Evolutionary conservation across 164 flowering plant genomes (phyloP).

Genomic region (Aristolochia contorta): DNA sequence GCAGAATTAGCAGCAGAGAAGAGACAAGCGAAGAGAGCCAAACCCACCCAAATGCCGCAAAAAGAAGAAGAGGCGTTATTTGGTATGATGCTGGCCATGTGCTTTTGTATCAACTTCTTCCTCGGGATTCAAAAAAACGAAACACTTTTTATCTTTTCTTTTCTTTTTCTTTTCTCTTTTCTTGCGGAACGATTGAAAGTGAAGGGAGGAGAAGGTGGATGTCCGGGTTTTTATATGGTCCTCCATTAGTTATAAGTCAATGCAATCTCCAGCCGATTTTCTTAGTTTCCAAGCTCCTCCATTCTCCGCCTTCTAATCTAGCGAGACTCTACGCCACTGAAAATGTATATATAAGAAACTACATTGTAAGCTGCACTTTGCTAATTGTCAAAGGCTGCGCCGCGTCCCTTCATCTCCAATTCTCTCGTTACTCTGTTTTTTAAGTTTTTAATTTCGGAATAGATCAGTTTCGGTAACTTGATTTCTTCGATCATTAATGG

Average conservation of each 20-base stretch:
- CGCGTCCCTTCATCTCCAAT: no score
- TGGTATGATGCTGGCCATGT: background rate
- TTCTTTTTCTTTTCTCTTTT: background rate
- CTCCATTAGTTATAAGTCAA: no score
- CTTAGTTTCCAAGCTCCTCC: background rate
- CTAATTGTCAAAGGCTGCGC: no score
- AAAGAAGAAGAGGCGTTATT: background rate
- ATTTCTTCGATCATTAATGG: no score
- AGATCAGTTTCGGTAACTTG: no score
- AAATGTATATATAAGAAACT: no score
- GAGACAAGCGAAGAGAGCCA: constrained; percentile 1
- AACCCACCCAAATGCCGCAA: background rate
- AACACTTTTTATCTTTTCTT: background rate
- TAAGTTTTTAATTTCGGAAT: no score
- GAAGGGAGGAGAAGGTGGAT: background rate
- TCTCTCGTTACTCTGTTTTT: no score
- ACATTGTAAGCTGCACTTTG: no score
- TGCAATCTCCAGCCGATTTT: background rate
- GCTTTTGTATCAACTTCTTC: constrained; percentile 1
- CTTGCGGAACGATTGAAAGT: background rate
- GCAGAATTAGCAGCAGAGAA: constrained; percentile 9
- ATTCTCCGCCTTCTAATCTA: no score
- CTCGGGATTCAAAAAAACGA: background rate
- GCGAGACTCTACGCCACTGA: no score
- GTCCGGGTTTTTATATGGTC: no score